These are phyloP conservation scores for Suhomyces sp. DNA, from an alignment of 805 yeast species.

Conservation along the genomic window DNA sequence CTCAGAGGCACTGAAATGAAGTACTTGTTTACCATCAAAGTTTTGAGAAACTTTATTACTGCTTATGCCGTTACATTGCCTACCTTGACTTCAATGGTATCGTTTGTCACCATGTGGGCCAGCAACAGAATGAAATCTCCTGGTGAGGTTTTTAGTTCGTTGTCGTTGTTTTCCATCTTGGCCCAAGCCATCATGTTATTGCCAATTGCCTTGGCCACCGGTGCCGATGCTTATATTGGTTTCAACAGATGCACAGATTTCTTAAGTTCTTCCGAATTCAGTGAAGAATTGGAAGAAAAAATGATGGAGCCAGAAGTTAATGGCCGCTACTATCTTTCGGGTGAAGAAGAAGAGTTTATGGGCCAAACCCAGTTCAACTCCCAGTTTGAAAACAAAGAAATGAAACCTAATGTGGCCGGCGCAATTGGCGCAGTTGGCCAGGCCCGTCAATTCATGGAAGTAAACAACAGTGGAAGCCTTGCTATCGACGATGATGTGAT, in stretches of 20 bases:
- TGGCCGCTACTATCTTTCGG: neutral
- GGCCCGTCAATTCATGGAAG: neutral
- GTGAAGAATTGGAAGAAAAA: conserved; percentile 10
- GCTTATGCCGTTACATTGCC: conserved; percentile 46
- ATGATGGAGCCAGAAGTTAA: conserved; percentile 3
- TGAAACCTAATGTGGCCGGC: neutral
- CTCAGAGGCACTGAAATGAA: conserved; percentile 41
- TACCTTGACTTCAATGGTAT: conserved; percentile 41
- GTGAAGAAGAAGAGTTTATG: conserved; percentile 7
- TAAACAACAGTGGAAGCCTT: no score
- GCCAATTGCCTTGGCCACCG: conserved; percentile 44
- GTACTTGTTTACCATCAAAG: conserved; percentile 39
- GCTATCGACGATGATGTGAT: conserved; percentile 8
- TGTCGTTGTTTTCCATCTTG: conserved; percentile 41
- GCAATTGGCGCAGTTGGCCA: neutral
- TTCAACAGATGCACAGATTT: conserved; percentile 26
- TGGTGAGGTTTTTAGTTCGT: conserved; percentile 41
- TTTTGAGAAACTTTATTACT: conserved; percentile 40
- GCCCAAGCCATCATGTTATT: conserved; percentile 44
- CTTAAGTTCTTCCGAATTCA: conserved; percentile 18
- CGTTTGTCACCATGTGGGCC: conserved; percentile 46
- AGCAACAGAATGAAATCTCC: conserved; percentile 38
- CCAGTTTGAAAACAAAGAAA: neutral
- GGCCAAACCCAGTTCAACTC: neutral
- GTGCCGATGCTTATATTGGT: conserved; percentile 44